phyloP scores from a whole-genome alignment of 305 asterid genomes.

The Fraxinus xanthoxyloides region DNA sequence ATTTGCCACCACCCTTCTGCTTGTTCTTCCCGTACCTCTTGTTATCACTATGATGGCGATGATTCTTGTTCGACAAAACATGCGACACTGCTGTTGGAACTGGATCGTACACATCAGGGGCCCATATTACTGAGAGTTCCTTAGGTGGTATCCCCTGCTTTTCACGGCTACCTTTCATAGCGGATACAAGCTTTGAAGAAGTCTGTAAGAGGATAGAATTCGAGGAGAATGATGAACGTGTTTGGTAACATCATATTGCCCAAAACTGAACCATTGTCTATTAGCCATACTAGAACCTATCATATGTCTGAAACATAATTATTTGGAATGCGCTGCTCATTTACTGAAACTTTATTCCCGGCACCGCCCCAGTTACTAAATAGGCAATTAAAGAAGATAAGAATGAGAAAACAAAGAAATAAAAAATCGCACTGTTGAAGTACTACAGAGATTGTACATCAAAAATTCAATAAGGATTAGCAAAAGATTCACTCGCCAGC shows the following conservation, averaged over 20 bases:
- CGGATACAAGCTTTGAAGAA: slow-evolving; percentile 59
- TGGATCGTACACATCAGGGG: slow-evolving; percentile 92
- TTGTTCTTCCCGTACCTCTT: slow-evolving; percentile 68
- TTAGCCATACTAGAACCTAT: background rate
- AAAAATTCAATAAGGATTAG: background rate
- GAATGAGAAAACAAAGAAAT: background rate
- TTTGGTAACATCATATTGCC: background rate
- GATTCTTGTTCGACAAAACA: slow-evolving; percentile 55
- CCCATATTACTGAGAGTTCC: slow-evolving; percentile 71
- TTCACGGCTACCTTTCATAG: slow-evolving; percentile 89
- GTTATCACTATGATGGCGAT: slow-evolving; percentile 41
- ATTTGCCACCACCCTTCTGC: slow-evolving; percentile 64
- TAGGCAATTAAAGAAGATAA: background rate
- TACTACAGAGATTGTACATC: background rate
- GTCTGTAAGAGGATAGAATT: slow-evolving; percentile 43
- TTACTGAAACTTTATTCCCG: background rate
- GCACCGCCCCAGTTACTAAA: background rate
- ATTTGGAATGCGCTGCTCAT: background rate
- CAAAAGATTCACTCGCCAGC: slow-evolving; percentile 17
- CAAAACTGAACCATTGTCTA: background rate
- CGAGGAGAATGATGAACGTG: slow-evolving; percentile 12
- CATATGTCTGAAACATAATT: background rate
- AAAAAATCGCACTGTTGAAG: background rate
- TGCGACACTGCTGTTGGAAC: slow-evolving; percentile 80
- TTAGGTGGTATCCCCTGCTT: slow-evolving; percentile 56